phyloP scores from a whole-genome alignment of 164 flowering plant genomes.

The Magnolia officinalis region DNA sequence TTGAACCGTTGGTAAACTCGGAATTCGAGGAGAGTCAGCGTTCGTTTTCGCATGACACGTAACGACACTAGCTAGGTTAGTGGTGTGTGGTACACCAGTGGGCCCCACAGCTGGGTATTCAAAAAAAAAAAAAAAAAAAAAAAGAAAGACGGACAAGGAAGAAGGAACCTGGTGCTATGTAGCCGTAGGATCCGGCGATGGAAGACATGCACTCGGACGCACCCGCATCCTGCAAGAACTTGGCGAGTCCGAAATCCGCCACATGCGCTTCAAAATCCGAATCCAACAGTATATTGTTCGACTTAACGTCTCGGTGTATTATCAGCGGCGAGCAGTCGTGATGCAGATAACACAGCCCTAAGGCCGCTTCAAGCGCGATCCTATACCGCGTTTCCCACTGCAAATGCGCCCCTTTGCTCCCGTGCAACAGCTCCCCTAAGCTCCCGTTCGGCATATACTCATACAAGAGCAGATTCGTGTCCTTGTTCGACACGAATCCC shows the following conservation, averaged over 20 bases:
- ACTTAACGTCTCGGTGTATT: constrained; percentile 86
- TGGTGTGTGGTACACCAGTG: no score
- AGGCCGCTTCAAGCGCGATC: constrained; percentile 80
- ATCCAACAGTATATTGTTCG: constrained; percentile 80
- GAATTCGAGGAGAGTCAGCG: no score
- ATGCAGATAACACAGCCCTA: constrained; percentile 84
- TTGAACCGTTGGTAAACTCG: no score
- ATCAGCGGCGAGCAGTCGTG: constrained; percentile 90
- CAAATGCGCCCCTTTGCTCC: constrained; percentile 71
- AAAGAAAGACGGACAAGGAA: background rate
- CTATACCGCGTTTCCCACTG: constrained; percentile 72
- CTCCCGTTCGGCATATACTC: constrained; percentile 97
- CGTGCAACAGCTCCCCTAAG: constrained; percentile 79
- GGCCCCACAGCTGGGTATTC: no score
- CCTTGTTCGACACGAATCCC: constrained; percentile 80
- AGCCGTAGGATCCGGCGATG: constrained; percentile 94
- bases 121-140: no score
- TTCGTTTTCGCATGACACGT: no score
- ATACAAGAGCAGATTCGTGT: constrained; percentile 69
- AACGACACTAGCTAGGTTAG: no score
- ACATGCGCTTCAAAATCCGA: constrained; percentile 86
- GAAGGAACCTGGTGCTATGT: constrained; percentile 92
- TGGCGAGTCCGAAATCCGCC: constrained; percentile 94
- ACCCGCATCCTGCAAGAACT: constrained; percentile 71
- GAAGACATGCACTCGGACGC: constrained; percentile 94